phyloP scores from a whole-genome alignment of 139 green algal genomes.

The Picochlorum sp. region DNA sequence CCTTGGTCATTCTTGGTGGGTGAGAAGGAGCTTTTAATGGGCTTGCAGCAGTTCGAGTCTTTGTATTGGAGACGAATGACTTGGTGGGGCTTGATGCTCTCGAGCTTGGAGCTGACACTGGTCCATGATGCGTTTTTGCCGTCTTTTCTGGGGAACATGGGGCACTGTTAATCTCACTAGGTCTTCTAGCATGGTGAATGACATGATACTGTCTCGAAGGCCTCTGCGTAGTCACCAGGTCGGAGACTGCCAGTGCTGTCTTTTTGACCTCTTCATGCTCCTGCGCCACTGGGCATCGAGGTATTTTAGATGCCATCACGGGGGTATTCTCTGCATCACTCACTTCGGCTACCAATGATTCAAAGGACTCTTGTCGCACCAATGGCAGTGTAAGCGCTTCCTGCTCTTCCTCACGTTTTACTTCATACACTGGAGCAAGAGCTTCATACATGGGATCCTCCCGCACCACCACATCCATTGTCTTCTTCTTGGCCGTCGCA shows the following conservation, averaged over 20 bases:
- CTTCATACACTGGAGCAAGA: neutral
- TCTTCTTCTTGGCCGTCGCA: neutral
- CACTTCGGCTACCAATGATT: conserved; percentile 9
- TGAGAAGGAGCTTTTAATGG: neutral
- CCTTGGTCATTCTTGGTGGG: conserved; percentile 7
- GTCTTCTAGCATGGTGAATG: too few species aligned
- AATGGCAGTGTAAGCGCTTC: neutral
- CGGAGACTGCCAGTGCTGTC: too few species aligned
- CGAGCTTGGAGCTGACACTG: neutral
- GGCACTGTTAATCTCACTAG: too few species aligned
- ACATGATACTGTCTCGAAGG: too few species aligned
- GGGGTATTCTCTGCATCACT: conserved; percentile 1
- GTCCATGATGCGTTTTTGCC: neutral
- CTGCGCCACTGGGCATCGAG: too few species aligned
- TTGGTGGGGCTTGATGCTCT: neutral
- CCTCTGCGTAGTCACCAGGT: too few species aligned
- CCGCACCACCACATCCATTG: neutral
- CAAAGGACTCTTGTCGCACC: neutral
- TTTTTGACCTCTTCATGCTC: too few species aligned
- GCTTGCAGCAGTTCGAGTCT: neutral
- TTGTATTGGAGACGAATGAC: neutral
- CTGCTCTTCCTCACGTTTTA: neutral
- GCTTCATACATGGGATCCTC: neutral
- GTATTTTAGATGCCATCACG: neutral
- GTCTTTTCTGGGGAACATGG: neutral